Percentiles rank a stretch among this genome's conserved stretches.
Evolutionary conservation across 768 basidiomycete species (phyloP).

Genomic region (Collybiopsis luxurians): DNA sequence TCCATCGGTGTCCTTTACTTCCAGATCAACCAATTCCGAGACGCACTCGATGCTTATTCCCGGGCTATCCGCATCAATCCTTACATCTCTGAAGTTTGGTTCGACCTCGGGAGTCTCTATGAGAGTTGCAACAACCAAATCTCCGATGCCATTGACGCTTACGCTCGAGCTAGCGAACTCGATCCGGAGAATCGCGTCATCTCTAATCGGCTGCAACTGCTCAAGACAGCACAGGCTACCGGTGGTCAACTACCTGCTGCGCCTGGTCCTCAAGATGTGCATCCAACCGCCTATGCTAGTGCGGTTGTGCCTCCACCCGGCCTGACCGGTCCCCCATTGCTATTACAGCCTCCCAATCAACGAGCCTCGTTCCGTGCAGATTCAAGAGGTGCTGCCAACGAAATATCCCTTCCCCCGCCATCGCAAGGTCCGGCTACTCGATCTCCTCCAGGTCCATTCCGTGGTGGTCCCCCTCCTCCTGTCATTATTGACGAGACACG

Average conservation of each 20-base stretch:
- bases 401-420: slow-evolving; percentile 60
- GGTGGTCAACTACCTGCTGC: slow-evolving; percentile 80
- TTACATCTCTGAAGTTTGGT: slow-evolving; percentile 95
- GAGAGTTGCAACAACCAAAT: slow-evolving; percentile 99
- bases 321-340: slow-evolving; percentile 63
- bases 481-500: slow-evolving; percentile 74
- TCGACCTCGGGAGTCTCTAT: slow-evolving; percentile 94
- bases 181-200: slow-evolving; percentile 86
- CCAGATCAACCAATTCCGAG: slow-evolving; percentile 99
- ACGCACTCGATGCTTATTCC: slow-evolving; percentile 98
- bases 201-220: slow-evolving; percentile 71
- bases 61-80: slow-evolving; percentile 98
- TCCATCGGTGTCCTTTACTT: slow-evolving; percentile 99
- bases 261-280: slow-evolving; percentile 92
- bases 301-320: slow-evolving; percentile 70
- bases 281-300: slow-evolving; percentile 91
- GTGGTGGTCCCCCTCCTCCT: slow-evolving; percentile 82
- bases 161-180: slow-evolving; percentile 91
- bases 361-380: slow-evolving; percentile 65
- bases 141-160: slow-evolving; percentile 97
- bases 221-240: slow-evolving; percentile 77
- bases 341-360: slow-evolving; percentile 50
- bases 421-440: slow-evolving; percentile 44
- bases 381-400: slow-evolving; percentile 58
- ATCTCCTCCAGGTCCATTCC: slow-evolving; percentile 71